Evolutionary conservation across 164 flowering plant genomes (phyloP), one percentile per base, ranked within the genome.

Genomic region (Pachysandra terminalis): DNA sequence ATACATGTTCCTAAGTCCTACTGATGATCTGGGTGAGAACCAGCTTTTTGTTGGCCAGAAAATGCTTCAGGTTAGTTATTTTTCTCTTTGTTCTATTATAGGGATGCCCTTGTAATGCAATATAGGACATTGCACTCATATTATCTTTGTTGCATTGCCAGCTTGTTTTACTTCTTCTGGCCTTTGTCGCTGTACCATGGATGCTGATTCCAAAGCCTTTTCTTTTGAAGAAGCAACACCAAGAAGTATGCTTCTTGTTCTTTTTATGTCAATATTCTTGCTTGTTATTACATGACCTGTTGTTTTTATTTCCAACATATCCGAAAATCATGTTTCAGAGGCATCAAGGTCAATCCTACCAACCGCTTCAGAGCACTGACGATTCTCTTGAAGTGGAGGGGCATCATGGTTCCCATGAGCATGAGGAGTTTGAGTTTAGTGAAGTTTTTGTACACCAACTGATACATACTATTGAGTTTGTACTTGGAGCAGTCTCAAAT

Each of bases 131-230:
- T 35, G 28, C 61, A 58, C 64, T 68, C 35, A 60, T 59, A 59
- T 56, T 56, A 65, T 59, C 23, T 71, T 37, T 67, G 19, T 57
- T 62, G 45, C 13, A 22, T 69, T 68, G 55, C 56, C 87, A 96
- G 99, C 69, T 87, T 65, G 89, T 82, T 58, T 80, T 93, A 37
- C 74, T 96, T 41, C 62, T 87, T 12, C 78, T 90, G 68, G 91
- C 99, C 22, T 77, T 96, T 63, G 85, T 96, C 68, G 76, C 98
- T 74, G 98, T 96, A 24, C 99, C 99, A 48, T 96, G 98, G 97
- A 96, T 96, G 99, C 85, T 96, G 41, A 56, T 96, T 54, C 99
- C 99, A 59, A 96, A 90, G 84, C 99, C 99, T 51, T 89, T 96
- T 73, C 71, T 96, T 62, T 73, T 96, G 84, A 93, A 93, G 83